Base-by-base conservation (phyloP, 2,329 filamentous ascomycete genomes). In the Tolypocladium ovalisporum region DNA sequence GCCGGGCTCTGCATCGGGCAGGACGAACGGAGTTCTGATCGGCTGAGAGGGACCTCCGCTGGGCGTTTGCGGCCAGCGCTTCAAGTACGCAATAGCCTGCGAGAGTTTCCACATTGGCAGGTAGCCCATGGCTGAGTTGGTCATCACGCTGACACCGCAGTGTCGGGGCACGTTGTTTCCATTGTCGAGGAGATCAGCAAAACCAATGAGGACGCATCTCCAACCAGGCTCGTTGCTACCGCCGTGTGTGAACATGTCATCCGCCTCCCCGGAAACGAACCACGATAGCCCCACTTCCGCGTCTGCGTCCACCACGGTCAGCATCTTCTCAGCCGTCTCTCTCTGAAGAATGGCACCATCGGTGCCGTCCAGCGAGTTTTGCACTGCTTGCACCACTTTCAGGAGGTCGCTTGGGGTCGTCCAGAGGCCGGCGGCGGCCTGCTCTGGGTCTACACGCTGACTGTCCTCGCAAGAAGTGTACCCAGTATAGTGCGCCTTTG, bases 331-430 rank as follows among this genome's bases (percentile, higher is more conserved):
- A 1, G 63, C 62, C 2, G 60, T 56, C 1, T 54, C 56, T 34
- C 53, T 54, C 0, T 53, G 44, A n/a, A 65, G 57, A 9, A 63
- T 61, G 3, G 52, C 55, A 10, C 60, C 58, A 19, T 58, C 49
- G 3, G 27, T 6, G 44, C 55, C 53, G 9, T 54, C 42, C 1
- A 65, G 58, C 4, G 63, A 66, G 19, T 39, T 42, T 35, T 66
- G 63, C 12, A 63, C 57, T 12, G 57, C 64, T 12, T 49, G 22
- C 9, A 64, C 36, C 2, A 59, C 59, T 36, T 60, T 63, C 24
- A 66, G 56, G 1, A 66, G 57, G 4, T 65, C 64, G 4, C 57
- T 59, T 4, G 63, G 64, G 3, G 63, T 65, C 27, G 61, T 65
- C 63, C 62, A 66, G 19, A 65, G 51, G 1, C 62, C 57, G 1